Base-by-base conservation (phyloP, 768 basidiomycete genomes). In the Amanita rimosa region DNA sequence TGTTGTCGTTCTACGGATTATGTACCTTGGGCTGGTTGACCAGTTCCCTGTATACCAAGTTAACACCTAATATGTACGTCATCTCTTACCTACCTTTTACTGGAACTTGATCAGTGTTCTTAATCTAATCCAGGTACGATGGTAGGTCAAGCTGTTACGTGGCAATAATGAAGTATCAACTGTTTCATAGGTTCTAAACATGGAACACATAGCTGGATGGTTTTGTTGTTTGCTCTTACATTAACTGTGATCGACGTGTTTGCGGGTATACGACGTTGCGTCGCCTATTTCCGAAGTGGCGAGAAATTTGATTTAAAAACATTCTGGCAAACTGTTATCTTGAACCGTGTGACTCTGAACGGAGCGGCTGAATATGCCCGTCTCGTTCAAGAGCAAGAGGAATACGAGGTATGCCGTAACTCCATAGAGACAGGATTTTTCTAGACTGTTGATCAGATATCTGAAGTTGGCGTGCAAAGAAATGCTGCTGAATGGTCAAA, bases 1-100 rank as follows among this genome's bases (percentile, higher is more conserved):
- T 82, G n/a, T 44, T 76, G 24, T 66, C 68, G 0, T 93, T 92
- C 65, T 83, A 84, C 59, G 64, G 55, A 10, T 68, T 86, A 17
- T 67, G 72, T 46, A 62, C 69, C 1, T 60, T 94, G 35, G 89
- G 88, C 4, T 77, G 83, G 60, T 70, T 78, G 11, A 65, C 82
- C 17, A 83, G 83, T 56, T 71, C 72, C 2, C 60, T 87, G 19
- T 96, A 97, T 64, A 71, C 71, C 38, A 87, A 87, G 54, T 62
- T 83, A 44, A 91, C 89, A 0, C 88, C 89, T 2, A 74, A 94
- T 63, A 81, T 92, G 84, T 93, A 64, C 58, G 83, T 71, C 48
- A 66, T 56, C 35, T 34, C 37, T 21, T 53, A 50, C 36, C 39
- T 35, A 39, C 53, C 42, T 19, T 29, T 52, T 29, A 44, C 41